A percentile compares a stretch with the other conserved stretches of the same genome.
Evolutionary conservation across 306 rosid genomes (phyloP).

Genomic region (Cucumis cinereus): DNA sequence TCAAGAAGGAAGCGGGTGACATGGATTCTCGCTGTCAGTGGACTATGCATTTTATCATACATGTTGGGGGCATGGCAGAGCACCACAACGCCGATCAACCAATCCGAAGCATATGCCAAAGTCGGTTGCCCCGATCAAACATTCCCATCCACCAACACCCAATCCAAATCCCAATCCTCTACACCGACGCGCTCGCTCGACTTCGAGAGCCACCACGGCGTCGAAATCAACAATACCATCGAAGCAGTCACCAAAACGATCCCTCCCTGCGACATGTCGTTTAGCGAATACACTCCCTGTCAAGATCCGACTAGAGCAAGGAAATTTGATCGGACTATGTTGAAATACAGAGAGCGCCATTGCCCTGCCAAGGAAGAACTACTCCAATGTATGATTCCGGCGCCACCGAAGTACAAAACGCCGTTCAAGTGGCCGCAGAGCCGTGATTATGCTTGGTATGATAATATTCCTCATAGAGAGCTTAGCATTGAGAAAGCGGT

Average conservation of each 20-base stretch:
- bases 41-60: constrained; percentile 60
- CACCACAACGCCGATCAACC: constrained; percentile 24
- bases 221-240: constrained; percentile 28
- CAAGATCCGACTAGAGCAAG: constrained; percentile 57
- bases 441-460: constrained; percentile 84
- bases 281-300: constrained; percentile 85
- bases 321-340: constrained; percentile 61
- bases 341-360: constrained; percentile 87
- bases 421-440: constrained; percentile 98
- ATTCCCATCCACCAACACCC: background rate
- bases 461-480: constrained; percentile 83
- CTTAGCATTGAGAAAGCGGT: constrained; percentile 90
- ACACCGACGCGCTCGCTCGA: constrained; percentile 26
- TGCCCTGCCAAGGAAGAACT: constrained; percentile 73
- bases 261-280: constrained; percentile 47
- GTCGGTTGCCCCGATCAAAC: constrained; percentile 35
- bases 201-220: constrained; percentile 61
- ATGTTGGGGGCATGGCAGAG: constrained; percentile 68
- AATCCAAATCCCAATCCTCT: constrained; percentile 3
- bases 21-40: constrained; percentile 66
- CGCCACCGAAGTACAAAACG: constrained; percentile 83
- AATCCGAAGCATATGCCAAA: constrained; percentile 32
- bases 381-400: constrained; percentile 57
- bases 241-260: constrained; percentile 23
- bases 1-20: constrained; percentile 57